Evolutionary conservation across 306 rosid genomes (phyloP).

Genomic region (Crotalaria pallida): DNA sequence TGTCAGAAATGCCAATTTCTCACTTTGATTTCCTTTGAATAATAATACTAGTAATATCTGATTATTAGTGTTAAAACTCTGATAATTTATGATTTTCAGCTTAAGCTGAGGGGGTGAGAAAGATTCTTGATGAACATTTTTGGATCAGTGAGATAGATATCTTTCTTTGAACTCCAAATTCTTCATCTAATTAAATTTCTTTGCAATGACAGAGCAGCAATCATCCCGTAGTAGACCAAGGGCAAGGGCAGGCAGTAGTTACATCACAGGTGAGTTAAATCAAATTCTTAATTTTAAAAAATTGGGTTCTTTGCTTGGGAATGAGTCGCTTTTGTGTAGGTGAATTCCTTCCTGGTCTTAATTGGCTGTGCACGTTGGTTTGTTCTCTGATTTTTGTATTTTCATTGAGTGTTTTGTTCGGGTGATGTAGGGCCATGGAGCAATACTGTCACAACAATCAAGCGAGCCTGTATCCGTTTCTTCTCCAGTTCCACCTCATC

Average conservation of each 20-base stretch:
- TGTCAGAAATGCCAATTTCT: background rate
- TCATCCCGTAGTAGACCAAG: slow-evolving; percentile 15
- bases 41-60: background rate
- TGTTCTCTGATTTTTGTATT: background rate
- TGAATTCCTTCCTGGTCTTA: background rate
- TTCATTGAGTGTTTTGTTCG: background rate
- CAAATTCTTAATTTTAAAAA: background rate
- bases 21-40: background rate
- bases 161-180: background rate
- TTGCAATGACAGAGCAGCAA: slow-evolving; percentile 27
- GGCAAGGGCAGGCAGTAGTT: slow-evolving; percentile 6
- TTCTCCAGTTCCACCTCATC: slow-evolving; percentile 20
- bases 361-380: background rate
- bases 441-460: slow-evolving; percentile 10
- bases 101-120: background rate
- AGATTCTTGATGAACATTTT: slow-evolving; percentile 2
- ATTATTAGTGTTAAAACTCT: background rate
- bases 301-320: background rate
- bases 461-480: slow-evolving; percentile 17
- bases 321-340: background rate
- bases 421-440: slow-evolving; percentile 38
- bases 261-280: slow-evolving; percentile 25
- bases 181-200: background rate
- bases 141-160: background rate
- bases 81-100: background rate